Conservation (phyloP, 2,329 filamentous ascomycete genomes). For the Xylaria sp. region DNA sequence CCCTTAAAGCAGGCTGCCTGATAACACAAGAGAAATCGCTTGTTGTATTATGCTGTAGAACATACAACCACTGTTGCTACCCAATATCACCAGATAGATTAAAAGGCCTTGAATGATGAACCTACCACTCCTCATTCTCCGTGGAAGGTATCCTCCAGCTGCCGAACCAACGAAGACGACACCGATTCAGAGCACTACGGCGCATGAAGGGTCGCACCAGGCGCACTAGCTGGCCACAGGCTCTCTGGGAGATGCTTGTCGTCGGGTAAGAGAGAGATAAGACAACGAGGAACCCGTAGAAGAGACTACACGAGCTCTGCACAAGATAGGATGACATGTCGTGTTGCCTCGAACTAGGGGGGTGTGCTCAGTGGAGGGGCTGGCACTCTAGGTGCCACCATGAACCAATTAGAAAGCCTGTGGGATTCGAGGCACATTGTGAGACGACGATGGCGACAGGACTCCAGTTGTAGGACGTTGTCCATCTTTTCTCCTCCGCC, state of each 20-base stretch:
- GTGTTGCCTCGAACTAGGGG: constrained; percentile 1
- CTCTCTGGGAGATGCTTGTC: constrained; percentile 4
- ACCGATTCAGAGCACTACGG: neutral
- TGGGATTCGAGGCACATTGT: too few species aligned
- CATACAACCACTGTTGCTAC: neutral
- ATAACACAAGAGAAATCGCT: neutral
- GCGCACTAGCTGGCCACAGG: neutral
- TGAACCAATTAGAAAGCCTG: neutral
- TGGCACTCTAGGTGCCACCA: too few species aligned
- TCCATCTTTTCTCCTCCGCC: neutral
- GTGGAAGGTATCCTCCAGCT: neutral
- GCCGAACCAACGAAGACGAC: neutral
- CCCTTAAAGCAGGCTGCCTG: neutral
- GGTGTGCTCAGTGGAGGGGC: neutral
- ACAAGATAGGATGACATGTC: neutral
- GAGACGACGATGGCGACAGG: neutral
- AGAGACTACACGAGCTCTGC: neutral
- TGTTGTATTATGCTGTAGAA: neutral
- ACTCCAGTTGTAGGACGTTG: neutral
- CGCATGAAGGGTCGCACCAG: neutral
- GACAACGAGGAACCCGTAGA: neutral
- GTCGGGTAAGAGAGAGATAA: neutral
- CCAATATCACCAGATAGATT: constrained; percentile 2
- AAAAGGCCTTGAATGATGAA: neutral
- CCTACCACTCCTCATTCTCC: neutral